A percentile compares a stretch with the other conserved stretches of the same genome.
Evolutionary conservation across 2,329 filamentous ascomycete species (phyloP).

Genomic region (Venturia aucupariae): DNA sequence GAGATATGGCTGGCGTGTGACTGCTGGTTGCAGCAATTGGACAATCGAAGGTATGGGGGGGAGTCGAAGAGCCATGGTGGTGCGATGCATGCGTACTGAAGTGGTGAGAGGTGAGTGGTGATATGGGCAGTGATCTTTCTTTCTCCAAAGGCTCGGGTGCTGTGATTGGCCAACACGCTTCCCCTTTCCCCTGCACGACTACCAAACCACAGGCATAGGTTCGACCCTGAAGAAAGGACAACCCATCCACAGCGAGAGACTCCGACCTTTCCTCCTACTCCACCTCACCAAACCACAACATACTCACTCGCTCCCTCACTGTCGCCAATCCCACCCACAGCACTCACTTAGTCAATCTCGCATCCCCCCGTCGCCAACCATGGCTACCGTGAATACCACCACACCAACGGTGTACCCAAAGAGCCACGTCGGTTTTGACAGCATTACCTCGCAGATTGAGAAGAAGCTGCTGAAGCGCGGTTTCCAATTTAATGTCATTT

Average conservation of each 20-base stretch:
- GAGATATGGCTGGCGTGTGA: constrained; percentile 9
- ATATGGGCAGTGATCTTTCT: not conserved
- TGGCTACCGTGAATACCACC: constrained; percentile 58
- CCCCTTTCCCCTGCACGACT: constrained; percentile 7
- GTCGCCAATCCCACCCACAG: constrained; percentile 2
- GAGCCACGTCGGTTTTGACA: constrained; percentile 99
- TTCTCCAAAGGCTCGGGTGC: not conserved
- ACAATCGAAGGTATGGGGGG: not conserved
- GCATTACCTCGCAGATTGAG: constrained; percentile 97
- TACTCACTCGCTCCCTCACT: constrained; percentile 21
- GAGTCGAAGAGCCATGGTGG: constrained; percentile 12
- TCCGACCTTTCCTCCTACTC: not conserved
- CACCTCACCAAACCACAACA: constrained; percentile 12
- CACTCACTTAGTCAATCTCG: constrained; percentile 4
- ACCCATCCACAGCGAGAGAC: not conserved
- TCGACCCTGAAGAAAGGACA: not conserved
- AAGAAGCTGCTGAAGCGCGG: constrained; percentile 98
- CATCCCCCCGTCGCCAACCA: constrained; percentile 27
- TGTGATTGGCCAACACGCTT: not conserved
- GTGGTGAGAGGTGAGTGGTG: no score
- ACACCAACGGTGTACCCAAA: constrained; percentile 64
- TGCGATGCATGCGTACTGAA: not conserved
- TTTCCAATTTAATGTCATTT: constrained; percentile 99
- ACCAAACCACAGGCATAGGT: not conserved
- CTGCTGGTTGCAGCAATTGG: constrained; percentile 21